Conservation (phyloP, 345 rosid species). For the Acer campestre region DNA sequence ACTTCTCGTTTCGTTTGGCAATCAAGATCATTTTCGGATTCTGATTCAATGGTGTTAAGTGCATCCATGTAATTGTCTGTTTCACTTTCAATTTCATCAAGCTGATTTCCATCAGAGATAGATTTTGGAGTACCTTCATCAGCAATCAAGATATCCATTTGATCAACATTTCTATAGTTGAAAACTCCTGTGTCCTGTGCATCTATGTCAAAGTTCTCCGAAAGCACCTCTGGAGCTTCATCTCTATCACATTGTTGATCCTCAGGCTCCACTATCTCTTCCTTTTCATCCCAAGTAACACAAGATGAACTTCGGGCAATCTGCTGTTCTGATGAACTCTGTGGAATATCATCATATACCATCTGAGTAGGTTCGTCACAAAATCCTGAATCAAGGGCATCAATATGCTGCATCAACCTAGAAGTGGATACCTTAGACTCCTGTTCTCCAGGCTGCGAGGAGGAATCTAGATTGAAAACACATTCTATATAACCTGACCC, state of each 20-base stretch:
- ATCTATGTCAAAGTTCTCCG: constrained; percentile 34
- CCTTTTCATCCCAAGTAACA: constrained; percentile 85
- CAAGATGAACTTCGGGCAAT: constrained; percentile 45
- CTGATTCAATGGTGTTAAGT: constrained; percentile 78
- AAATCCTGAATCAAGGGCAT: constrained; percentile 45
- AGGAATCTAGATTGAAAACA: constrained; percentile 46
- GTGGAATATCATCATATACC: constrained; percentile 32
- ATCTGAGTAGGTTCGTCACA: constrained; percentile 38
- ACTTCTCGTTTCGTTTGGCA: constrained; percentile 52
- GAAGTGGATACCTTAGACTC: constrained; percentile 46
- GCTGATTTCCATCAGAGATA: constrained; percentile 30
- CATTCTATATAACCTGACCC: constrained; percentile 62
- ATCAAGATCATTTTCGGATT: constrained; percentile 61
- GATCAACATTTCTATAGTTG: constrained; percentile 28
- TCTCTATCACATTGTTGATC: constrained; percentile 31
- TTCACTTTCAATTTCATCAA: constrained; percentile 74
- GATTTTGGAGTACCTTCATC: constrained; percentile 36
- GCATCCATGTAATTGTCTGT: constrained; percentile 80
- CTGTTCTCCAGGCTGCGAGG: constrained; percentile 50
- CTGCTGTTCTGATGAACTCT: constrained; percentile 42
- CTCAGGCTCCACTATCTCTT: constrained; percentile 56
- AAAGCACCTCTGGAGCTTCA: constrained; percentile 36
- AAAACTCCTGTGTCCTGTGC: constrained; percentile 27
- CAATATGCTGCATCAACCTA: constrained; percentile 38
- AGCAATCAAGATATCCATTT: constrained; percentile 29